Conservation (phyloP, 768 basidiomycete species). For the Boletellus emodensis region DNA sequence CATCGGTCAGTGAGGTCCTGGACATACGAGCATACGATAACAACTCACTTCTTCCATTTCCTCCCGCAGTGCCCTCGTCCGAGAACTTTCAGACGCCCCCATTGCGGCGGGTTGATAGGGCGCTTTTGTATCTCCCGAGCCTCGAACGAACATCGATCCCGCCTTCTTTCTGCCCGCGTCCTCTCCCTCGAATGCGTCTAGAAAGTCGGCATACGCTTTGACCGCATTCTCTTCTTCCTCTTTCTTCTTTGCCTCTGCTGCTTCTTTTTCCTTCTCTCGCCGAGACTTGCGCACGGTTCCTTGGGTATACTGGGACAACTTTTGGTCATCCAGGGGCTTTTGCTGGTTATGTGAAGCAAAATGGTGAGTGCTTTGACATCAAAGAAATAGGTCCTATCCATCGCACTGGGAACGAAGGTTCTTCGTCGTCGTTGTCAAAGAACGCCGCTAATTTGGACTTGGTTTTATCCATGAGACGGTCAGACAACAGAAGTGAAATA, state of each 20-base stretch:
- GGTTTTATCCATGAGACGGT: constrained; percentile 31
- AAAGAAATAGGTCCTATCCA: constrained; percentile 64
- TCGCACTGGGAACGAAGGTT: constrained; percentile 88
- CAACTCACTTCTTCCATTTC: constrained; percentile 32
- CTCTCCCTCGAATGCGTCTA: constrained; percentile 80
- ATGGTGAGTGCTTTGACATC: constrained; percentile 55
- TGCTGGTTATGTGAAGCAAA: constrained; percentile 57
- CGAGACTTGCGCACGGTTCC: constrained; percentile 88
- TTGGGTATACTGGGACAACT: constrained; percentile 79
- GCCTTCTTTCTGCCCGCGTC: constrained; percentile 47
- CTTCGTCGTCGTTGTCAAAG: constrained; percentile 83
- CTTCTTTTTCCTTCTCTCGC: constrained; percentile 89
- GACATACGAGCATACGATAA: constrained; percentile 8
- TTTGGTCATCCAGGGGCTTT: constrained; percentile 82
- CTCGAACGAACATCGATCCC: constrained; percentile 60
- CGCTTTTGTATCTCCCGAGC: constrained; percentile 38
- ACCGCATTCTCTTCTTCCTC: constrained; percentile 81
- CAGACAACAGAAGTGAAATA: not conserved
- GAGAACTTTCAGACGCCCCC: constrained; percentile 26
- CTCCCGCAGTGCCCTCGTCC: constrained; percentile 29
- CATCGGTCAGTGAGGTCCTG: constrained; percentile 1
- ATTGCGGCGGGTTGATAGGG: constrained; percentile 43
- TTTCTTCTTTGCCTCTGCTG: constrained; percentile 82
- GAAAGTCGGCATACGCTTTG: constrained; percentile 77
- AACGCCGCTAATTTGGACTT: constrained; percentile 65